Percentiles rank a stretch among this genome's conserved stretches.
Conservation (phyloP, 2,329 filamentous ascomycete species). For the Aspergillus carbonarius region DNA sequence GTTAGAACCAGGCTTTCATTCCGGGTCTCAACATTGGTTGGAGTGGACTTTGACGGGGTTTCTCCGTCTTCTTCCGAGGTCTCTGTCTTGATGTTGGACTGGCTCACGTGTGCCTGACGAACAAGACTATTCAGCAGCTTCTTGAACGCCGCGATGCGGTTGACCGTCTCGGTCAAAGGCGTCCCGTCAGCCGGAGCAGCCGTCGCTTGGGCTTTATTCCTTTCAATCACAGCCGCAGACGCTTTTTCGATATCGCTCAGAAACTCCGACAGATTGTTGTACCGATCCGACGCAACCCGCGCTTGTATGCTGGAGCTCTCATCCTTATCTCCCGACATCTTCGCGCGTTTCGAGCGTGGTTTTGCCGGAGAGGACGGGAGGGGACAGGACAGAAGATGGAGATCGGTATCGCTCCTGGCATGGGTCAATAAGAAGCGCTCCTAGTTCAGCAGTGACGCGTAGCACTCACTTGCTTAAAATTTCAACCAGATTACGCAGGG, state of each 20-base stretch:
- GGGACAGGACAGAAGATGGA: constrained; percentile 44
- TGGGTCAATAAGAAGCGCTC: constrained; percentile 21
- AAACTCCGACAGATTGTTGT: constrained; percentile 43
- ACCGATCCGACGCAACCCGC: constrained; percentile 38
- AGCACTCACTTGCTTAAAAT: constrained; percentile 31
- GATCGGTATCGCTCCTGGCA: constrained; percentile 43
- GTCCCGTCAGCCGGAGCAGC: constrained; percentile 26
- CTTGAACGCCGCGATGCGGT: constrained; percentile 58
- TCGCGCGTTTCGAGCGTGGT: constrained; percentile 45
- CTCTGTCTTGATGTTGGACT: constrained; percentile 35
- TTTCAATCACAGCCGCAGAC: constrained; percentile 38
- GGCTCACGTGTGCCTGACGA: constrained; percentile 58
- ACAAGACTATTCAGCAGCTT: constrained; percentile 63
- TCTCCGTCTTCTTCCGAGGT: constrained; percentile 36
- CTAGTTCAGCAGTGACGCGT: neutral
- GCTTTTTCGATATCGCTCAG: constrained; percentile 44
- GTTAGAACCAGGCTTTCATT: constrained; percentile 67
- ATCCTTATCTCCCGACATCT: constrained; percentile 36
- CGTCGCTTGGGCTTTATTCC: constrained; percentile 33
- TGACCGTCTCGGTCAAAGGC: constrained; percentile 37
- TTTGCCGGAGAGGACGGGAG: constrained; percentile 37
- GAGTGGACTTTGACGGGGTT: constrained; percentile 36
- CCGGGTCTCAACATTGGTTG: constrained; percentile 41
- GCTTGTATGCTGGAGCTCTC: constrained; percentile 39
- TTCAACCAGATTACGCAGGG: constrained; percentile 36